Conservation (phyloP, 176 grass and related monocot species). For the Musa beccarii region DNA sequence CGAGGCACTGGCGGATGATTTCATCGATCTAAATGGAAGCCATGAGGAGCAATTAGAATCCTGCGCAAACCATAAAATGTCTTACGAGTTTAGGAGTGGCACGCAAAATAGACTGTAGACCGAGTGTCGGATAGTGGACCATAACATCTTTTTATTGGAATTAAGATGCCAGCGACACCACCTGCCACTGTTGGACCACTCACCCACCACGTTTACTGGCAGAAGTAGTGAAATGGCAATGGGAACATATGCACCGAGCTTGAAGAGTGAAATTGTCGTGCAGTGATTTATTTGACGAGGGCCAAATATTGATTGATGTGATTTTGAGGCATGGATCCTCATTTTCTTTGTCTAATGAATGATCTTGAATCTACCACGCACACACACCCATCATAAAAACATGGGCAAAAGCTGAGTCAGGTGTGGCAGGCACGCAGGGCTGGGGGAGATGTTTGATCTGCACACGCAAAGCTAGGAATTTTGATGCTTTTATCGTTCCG, state of each 20-base stretch:
- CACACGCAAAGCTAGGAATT: neutral
- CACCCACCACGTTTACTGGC: too few species aligned
- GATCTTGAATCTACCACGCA: neutral
- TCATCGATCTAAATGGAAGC: too few species aligned
- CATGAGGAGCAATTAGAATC: too few species aligned
- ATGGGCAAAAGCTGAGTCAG: too few species aligned
- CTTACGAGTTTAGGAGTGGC: too few species aligned
- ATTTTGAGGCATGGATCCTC: neutral
- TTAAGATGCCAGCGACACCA: neutral
- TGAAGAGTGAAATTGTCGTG: neutral
- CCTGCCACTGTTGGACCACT: neutral
- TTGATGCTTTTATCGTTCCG: neutral
- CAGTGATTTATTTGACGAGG: neutral
- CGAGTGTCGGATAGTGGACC: too few species aligned
- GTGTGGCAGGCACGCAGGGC: too few species aligned
- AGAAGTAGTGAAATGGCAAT: neutral
- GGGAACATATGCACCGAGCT: neutral
- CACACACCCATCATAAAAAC: too few species aligned
- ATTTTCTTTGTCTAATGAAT: neutral
- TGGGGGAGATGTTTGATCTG: neutral
- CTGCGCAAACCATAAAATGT: too few species aligned
- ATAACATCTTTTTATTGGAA: neutral
- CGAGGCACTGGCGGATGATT: too few species aligned
- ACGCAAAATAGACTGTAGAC: too few species aligned
- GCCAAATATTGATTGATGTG: neutral